Evolutionary conservation across 352 stramenopile genomes (phyloP), one percentile per base, ranked within the genome.

Genomic region (Phytophthora megakarya): DNA sequence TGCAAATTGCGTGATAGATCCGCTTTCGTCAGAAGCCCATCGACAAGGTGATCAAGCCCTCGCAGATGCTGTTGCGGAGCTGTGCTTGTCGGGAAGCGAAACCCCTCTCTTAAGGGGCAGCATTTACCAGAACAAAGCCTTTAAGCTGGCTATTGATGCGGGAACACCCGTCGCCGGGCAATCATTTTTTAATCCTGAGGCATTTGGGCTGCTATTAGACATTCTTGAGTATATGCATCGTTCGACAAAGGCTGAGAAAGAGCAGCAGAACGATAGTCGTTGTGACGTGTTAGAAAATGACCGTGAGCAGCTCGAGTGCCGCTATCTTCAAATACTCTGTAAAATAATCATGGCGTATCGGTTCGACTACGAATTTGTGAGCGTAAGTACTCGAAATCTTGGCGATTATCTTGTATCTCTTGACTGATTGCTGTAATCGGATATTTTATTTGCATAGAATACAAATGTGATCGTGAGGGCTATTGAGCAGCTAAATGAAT

Each of bases 291-390:
- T 67, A 52, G 15, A 43, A 67, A 40, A 47, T 25, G 19, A 64
- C 23, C 50, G 50, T 26, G 50, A 68, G 46, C 49, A 19, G 18
- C 65, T 89, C 19, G 73, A 86, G 54, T 80, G 78, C 33, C 51
- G 67, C 30, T 89, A 76, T 39, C 65, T 89, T 43, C 67, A 86
- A 30, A 77, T 76, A 13, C 67, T 89, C 21, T 75, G 80, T 9
- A 71, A 80, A 30, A 65, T 89, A 19, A 52, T 89, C 25, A 67
- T 71, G 16, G 47, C 74, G 39, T 70, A 78, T 35, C 72, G 33
- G 28, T 80, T 73, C 28, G 75, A 89, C 47, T 89, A 89, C 50
- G 59, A 83, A 18, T 64, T 86, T 51, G 66, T 83, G 44, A 77
- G 65, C 58, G 80, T 89, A 69, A 61, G 73, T 79, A 61, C 28